Percentiles rank a stretch among this genome's conserved stretches.
Conservation (phyloP, 192 early-diverging fungal species). For the Podila horticola region DNA sequence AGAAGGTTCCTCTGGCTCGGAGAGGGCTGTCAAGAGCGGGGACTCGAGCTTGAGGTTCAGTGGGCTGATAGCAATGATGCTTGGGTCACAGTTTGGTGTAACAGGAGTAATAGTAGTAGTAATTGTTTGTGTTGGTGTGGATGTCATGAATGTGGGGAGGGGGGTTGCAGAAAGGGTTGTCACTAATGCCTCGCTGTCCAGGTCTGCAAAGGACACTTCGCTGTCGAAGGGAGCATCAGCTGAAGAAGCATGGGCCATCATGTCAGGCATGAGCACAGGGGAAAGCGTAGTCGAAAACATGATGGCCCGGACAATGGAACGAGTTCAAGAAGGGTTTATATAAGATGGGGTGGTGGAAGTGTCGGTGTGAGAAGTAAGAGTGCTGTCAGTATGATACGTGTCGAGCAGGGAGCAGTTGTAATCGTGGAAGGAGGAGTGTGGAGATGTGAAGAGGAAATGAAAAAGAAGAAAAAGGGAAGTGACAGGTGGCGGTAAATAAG, state of each 20-base stretch:
- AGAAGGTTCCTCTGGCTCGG: conserved; percentile 4
- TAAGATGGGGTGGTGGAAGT: not conserved
- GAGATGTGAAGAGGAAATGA: conserved; percentile 5
- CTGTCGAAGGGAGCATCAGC: conserved; percentile 53
- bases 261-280: conserved; percentile 30
- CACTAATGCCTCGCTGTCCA: conserved; percentile 54
- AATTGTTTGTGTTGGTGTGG: conserved; percentile 1
- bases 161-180: conserved; percentile 54
- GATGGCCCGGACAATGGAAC: conserved; percentile 53
- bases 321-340: conserved; percentile 39
- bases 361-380: too few relatives aligned
- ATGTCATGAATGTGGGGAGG: not conserved
- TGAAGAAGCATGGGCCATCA: conserved; percentile 57
- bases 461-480: not conserved
- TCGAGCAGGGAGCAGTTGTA: conserved; percentile 13
- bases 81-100: conserved; percentile 37
- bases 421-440: conserved; percentile 8
- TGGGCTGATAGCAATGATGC: conserved; percentile 48
- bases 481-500: not conserved
- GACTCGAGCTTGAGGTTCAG: conserved; percentile 48
- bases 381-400: conserved; percentile 15
- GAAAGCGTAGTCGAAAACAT: conserved; percentile 52
- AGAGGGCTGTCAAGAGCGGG: conserved; percentile 9
- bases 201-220: conserved; percentile 55
- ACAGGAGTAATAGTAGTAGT: conserved; percentile 1